Conservation (phyloP, 202 grass and related monocot genomes). For the Panicum hallii region DNA sequence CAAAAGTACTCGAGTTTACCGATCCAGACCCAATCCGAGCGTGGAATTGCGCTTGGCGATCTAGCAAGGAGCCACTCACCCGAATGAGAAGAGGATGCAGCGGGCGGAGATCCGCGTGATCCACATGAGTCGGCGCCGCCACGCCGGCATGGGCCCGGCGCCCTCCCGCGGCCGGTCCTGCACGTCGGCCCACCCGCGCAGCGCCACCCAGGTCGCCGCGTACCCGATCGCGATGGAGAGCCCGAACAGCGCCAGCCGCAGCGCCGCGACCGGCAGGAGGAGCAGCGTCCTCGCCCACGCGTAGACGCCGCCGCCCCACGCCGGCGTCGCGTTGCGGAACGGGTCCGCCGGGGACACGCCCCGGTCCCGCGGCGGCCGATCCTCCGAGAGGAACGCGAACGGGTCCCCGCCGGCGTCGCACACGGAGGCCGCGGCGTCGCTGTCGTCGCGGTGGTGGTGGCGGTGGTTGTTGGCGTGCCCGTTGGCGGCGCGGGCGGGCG, state of each 20-base stretch:
- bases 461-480: slow-evolving; percentile 38
- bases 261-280: slow-evolving; percentile 61
- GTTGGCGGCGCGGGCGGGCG: slow-evolving; percentile 47
- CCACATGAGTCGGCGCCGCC: slow-evolving; percentile 91
- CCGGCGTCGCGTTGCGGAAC: slow-evolving; percentile 80
- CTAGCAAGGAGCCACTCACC: slow-evolving; percentile 54
- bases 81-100: slow-evolving; percentile 96
- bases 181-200: slow-evolving; percentile 71
- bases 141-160: slow-evolving; percentile 61
- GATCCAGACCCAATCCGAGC: slow-evolving; percentile 24
- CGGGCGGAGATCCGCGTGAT: slow-evolving; percentile 84
- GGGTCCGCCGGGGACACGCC: slow-evolving; percentile 64
- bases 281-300: slow-evolving; percentile 71
- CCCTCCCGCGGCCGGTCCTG: slow-evolving; percentile 47
- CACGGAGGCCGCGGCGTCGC: background rate
- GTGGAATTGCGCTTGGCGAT: background rate
- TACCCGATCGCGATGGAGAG: slow-evolving; percentile 74
- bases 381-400: slow-evolving; percentile 77
- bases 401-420: slow-evolving; percentile 46
- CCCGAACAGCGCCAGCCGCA: slow-evolving; percentile 74
- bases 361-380: slow-evolving; percentile 30
- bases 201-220: slow-evolving; percentile 72
- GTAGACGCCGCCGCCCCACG: slow-evolving; percentile 57
- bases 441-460: background rate
- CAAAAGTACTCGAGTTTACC: background rate